These are phyloP conservation scores for Coccomyxa sp. DNA, from an alignment of 139 green algal genomes.

Conservation along the genomic window DNA sequence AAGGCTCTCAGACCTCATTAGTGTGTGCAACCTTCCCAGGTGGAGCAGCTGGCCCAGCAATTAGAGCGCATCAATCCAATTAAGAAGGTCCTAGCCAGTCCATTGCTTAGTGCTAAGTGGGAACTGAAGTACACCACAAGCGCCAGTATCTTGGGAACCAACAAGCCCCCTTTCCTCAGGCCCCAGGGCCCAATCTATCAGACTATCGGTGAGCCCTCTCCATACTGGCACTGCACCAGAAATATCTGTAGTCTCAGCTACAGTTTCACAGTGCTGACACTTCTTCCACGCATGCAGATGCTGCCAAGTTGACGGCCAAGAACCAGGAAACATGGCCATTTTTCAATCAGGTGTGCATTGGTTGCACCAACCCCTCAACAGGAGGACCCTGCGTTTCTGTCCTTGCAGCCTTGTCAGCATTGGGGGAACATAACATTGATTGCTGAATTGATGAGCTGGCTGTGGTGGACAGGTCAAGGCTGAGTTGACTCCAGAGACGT, in stretches of 20 bases:
- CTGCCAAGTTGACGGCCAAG: slow-evolving; percentile 51
- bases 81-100: slow-evolving; percentile 36
- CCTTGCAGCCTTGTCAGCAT: not conserved
- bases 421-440: too few species aligned
- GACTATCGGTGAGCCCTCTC: slow-evolving; percentile 45
- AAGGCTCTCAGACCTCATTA: not conserved
- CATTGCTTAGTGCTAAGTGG: slow-evolving; percentile 67
- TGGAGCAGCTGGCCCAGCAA: slow-evolving; percentile 47
- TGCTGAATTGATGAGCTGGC: not conserved
- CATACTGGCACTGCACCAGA: not conserved
- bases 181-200: slow-evolving; percentile 83
- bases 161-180: slow-evolving; percentile 54
- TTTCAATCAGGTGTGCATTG: slow-evolving; percentile 70
- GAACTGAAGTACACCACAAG: slow-evolving; percentile 89
- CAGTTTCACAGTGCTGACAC: not conserved
- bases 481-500: slow-evolving; percentile 57
- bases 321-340: slow-evolving; percentile 81
- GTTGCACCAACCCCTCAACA: not conserved
- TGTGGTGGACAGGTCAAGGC: slow-evolving; percentile 40
- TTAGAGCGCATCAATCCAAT: slow-evolving; percentile 78
- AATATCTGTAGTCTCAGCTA: not conserved
- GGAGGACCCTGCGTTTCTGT: not conserved
- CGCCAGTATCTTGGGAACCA: slow-evolving; percentile 67
- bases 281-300: slow-evolving; percentile 35
- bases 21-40: not conserved